A percentile compares a stretch with the other conserved stretches of the same genome.
These are phyloP conservation scores for Camillea tinctor DNA, from an alignment of 2,329 filamentous ascomycete genomes.

Conservation along the genomic window DNA sequence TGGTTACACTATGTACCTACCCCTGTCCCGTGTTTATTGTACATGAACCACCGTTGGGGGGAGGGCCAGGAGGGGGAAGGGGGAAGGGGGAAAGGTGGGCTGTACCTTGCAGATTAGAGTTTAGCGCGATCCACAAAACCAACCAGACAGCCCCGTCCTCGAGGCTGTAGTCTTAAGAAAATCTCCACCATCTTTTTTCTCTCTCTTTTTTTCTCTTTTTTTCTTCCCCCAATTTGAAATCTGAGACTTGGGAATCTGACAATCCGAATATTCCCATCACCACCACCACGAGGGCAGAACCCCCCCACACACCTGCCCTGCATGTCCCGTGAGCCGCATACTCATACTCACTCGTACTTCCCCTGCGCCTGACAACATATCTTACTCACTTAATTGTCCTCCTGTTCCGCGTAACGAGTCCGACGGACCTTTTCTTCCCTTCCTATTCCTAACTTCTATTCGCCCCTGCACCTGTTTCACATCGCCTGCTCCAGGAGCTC, in stretches of 20 bases:
- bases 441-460: too few species aligned
- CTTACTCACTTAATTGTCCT: conserved; percentile 4
- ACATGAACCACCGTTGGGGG: not conserved
- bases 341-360: conserved; percentile 22
- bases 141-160: conserved; percentile 5
- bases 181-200: too few species aligned
- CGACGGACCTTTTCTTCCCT: conserved; percentile 5
- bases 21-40: not conserved
- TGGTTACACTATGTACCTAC: too few species aligned
- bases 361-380: conserved; percentile 23
- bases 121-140: not conserved
- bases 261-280: conserved; percentile 23
- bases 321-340: conserved; percentile 28
- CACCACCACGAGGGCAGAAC: conserved; percentile 28
- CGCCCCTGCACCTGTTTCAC: not conserved
- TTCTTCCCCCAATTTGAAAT: conserved; percentile 14
- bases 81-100: too few species aligned
- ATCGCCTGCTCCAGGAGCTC: too few species aligned
- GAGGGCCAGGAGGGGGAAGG: not conserved
- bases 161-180: conserved; percentile 22
- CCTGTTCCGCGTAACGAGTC: conserved; percentile 10
- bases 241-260: conserved; percentile 9
- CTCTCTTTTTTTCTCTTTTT: conserved; percentile 2
- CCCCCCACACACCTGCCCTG: conserved; percentile 14
- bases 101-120: not conserved